Evolutionary conservation across 306 rosid species (phyloP).

Genomic region (Vigna trinervia): DNA sequence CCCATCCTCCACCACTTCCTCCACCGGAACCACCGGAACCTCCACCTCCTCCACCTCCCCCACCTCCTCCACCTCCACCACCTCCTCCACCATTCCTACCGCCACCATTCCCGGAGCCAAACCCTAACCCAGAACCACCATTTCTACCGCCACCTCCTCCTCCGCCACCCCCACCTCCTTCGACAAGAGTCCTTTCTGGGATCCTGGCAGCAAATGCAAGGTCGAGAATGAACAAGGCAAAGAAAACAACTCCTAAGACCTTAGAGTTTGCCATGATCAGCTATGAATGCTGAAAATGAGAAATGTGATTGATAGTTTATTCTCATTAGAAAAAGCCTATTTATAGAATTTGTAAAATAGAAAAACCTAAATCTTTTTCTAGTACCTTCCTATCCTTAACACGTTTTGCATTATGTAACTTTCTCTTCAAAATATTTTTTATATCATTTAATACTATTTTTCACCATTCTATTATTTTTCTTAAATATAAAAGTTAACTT

Average conservation of each 20-base stretch:
- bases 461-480: too few species aligned
- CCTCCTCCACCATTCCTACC: constrained; percentile 35
- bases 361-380: constrained; percentile 21
- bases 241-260: constrained; percentile 57
- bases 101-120: constrained; percentile 53
- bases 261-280: constrained; percentile 63
- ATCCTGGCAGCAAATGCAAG: constrained; percentile 61
- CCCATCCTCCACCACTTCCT: constrained; percentile 55
- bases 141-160: constrained; percentile 41
- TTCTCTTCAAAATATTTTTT: too few species aligned
- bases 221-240: constrained; percentile 67
- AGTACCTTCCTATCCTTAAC: constrained; percentile 50
- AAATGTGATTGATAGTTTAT: not conserved
- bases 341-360: constrained; percentile 51
- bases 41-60: constrained; percentile 37
- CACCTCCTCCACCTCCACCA: constrained; percentile 51
- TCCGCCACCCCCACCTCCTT: constrained; percentile 14
- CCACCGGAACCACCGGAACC: constrained; percentile 50
- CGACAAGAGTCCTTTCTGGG: constrained; percentile 2
- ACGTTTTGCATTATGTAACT: not conserved
- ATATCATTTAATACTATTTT: too few species aligned
- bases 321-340: constrained; percentile 40
- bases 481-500: too few species aligned
- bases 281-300: not conserved
- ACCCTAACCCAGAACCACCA: constrained; percentile 55